phyloP scores from a whole-genome alignment of 805 yeast species.

The Blastobotrys chiropterorum region DNA sequence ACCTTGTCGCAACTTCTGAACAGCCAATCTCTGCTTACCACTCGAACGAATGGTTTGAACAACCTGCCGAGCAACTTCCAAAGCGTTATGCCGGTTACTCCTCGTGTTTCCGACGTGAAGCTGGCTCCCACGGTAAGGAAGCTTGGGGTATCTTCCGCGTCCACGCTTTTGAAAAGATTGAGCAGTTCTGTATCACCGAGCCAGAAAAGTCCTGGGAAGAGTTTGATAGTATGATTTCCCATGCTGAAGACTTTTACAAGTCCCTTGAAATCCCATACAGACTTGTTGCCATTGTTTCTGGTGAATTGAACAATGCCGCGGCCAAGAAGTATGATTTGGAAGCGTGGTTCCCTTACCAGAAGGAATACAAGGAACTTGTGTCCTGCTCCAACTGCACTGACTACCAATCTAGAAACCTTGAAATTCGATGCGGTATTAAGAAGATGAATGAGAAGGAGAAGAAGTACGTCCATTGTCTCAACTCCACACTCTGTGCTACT shows the following conservation, averaged over 20 bases:
- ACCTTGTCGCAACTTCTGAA: conserved; percentile 96
- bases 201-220: conserved; percentile 98
- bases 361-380: conserved; percentile 96
- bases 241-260: conserved; percentile 89
- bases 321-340: conserved; percentile 98
- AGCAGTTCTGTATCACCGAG: conserved; percentile 92
- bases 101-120: conserved; percentile 98
- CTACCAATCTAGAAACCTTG: conserved; percentile 97
- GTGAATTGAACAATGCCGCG: conserved; percentile 97
- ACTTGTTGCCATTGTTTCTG: conserved; percentile 96
- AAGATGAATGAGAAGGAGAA: conserved; percentile 91
- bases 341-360: conserved; percentile 99
- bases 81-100: conserved; percentile 96
- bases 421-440: conserved; percentile 97
- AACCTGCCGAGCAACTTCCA: conserved; percentile 94
- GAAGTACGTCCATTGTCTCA: conserved; percentile 97
- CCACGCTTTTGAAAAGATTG: conserved; percentile 96
- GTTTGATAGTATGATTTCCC: conserved; percentile 90
- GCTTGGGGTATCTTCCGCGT: conserved; percentile 99
- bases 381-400: conserved; percentile 99
- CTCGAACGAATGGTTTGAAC: conserved; percentile 96
- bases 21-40: conserved; percentile 99
- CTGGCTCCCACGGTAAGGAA: conserved; percentile 98
- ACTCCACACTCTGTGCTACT: conserved; percentile 95
- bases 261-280: conserved; percentile 90